Base-by-base conservation (phyloP, 495 filamentous ascomycete species). In the Aspergillus cristatus region DNA sequence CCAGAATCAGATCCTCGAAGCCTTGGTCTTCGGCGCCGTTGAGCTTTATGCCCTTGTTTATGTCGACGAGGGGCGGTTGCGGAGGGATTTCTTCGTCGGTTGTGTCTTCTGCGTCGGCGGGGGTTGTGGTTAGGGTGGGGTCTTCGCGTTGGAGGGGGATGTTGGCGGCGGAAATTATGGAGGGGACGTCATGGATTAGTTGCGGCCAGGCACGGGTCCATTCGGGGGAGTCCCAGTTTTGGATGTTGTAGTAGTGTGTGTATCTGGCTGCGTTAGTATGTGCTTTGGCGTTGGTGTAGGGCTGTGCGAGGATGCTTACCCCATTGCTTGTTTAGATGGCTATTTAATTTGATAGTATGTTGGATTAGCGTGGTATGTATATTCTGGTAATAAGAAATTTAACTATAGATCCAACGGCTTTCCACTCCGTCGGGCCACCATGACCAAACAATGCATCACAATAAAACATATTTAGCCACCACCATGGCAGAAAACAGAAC, bases 221-320 rank as follows among this genome's bases (percentile, higher is more conserved):
- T 32, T 46, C 38, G 11, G 32, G 35, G 2, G 35, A 29, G 6
- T 34, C 29, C 38, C 35, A 42, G 32, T 40, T 28, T 6, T 13
- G 5, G 28, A 52, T 15, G 13, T 13, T 3, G n/a, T 34, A 52
- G 32, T 43, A 43, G 35, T 52, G 48, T 2, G 48, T 45, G 45
- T 52, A 43, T 13, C 32, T 43, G 5, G n/a, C 14, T 4, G 30
- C 4, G 20, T 24, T 8, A 24, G 4, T 24, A 24, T 4, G 4
- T 24, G 8, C 4, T 8, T 24, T 4, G 8, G 20, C 4, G 20
- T n/a, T n/a, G 20, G 20, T 24, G 8, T 4, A 24, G 20, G 8
- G 20, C 8, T 24, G 4, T 24, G 20, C 4, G 8, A 8, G 4
- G 20, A 8, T 24, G 8, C 20, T 24, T 24, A 24, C 20, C 20